Conservation (phyloP, 2,329 filamentous ascomycete species). For the Exophiala sp. region DNA sequence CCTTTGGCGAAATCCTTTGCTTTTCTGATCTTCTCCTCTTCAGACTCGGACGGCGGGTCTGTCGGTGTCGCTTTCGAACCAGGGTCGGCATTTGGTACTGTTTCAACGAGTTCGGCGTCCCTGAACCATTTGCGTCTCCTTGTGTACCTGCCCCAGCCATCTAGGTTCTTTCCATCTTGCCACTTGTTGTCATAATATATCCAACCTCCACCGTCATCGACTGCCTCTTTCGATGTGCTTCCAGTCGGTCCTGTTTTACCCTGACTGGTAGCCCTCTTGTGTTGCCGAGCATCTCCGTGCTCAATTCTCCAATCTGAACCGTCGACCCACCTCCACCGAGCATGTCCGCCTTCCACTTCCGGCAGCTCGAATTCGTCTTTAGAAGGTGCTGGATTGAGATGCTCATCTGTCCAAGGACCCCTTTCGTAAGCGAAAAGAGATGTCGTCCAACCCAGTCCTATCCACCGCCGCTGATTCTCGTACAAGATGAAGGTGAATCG, state of each 20-base stretch:
- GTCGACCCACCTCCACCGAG: constrained; percentile 78
- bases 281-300: constrained; percentile 47
- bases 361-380: constrained; percentile 70
- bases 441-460: constrained; percentile 91
- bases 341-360: constrained; percentile 61
- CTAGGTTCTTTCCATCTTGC: constrained; percentile 81
- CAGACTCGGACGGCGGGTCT: constrained; percentile 15
- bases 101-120: constrained; percentile 89
- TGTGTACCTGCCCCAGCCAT: constrained; percentile 94
- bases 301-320: constrained; percentile 84
- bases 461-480: constrained; percentile 93
- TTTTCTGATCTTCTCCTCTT: constrained; percentile 21
- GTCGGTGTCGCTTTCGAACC: constrained; percentile 41
- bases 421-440: constrained; percentile 89
- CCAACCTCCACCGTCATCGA: constrained; percentile 73
- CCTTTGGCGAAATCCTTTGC: constrained; percentile 24
- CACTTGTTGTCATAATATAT: constrained; percentile 99
- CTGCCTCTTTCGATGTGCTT: constrained; percentile 32
- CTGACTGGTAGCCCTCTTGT: constrained; percentile 31
- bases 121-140: constrained; percentile 92
- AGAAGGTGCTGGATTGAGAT: constrained; percentile 73
- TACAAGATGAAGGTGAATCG: constrained; percentile 96
- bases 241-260: constrained; percentile 34
- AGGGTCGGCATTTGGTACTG: constrained; percentile 46
- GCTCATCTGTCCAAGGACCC: constrained; percentile 91